Evolutionary conservation across 495 filamentous ascomycete genomes (phyloP), one percentile per base, ranked within the genome.

Genomic region (Astrothelium subdiscretum): DNA sequence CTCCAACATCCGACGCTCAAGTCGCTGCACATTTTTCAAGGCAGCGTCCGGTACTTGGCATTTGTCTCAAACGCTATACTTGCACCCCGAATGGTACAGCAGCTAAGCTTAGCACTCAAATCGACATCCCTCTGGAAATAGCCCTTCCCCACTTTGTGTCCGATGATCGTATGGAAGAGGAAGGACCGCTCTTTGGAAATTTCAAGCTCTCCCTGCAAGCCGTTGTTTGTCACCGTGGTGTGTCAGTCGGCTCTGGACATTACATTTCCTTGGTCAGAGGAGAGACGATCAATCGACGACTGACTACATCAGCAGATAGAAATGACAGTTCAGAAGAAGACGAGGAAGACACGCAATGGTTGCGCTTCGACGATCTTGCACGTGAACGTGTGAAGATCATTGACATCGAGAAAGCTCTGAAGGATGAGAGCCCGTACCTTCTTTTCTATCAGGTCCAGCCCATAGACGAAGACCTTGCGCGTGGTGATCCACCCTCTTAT

Each of bases 401-500:
- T 43, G 87, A 96, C 65, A 87, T 94, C 60, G 85, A 90, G 58
- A 78, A 89, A 62, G 80, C 83, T 2, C 73, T 97, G 59, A 84
- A 82, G 60, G 80, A 86, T n/a, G 92, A 96, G 70, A 92, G 88
- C 64, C 92, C 94, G 3, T 98, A 98, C 67, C 81, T 98, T 2
- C 76, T 98, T 0, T 96, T 97, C 73, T 98, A 96, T 68, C 92
- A 96, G 71, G 91, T 97, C 42, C 79, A 91, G 38, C 94, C 92
- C 0, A 88, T 95, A 64, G 82, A 87, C 31, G 87, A 88, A 52
- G 84, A 89, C 57, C 76, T 81, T 1, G 66, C 67, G 18, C 32
- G 64, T 40, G 72, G 69, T 6, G 73, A 80, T 0, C 75, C 79
- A 59, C 80, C 80, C 11, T 79, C 79, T 42, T 66, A 79, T 38